Evolutionary conservation across 2,329 filamentous ascomycete species (phyloP), one percentile per base, ranked within the genome.

Genomic region (Anthostomella pinea): DNA sequence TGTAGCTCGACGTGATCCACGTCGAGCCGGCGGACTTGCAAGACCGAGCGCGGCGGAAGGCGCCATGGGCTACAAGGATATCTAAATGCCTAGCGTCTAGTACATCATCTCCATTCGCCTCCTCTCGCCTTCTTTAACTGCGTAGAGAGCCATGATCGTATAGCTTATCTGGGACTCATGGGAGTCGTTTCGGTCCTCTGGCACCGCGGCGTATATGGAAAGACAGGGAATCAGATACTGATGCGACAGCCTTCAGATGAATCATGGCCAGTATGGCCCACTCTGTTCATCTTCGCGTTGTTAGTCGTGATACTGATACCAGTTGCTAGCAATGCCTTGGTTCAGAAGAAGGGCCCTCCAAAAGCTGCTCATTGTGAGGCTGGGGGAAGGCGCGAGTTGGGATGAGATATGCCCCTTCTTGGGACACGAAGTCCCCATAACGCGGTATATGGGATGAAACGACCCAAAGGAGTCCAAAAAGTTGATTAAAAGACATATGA

Each of bases 321-420:
- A n/a, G n/a, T n/a, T n/a, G n/a, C n/a, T 9, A 58, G 54, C 30
- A 51, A 52, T 16, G 41, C 51, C 26, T 37, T 42, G 16, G 48
- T 44, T 2, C 49, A 50, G 27, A 43, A 35, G 14, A 25, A 51
- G 8, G 38, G 54, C 18, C 57, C 57, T 45, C 3, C 48, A 54
- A 7, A 41, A 43, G 18, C 34, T 62, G 18, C 43, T 56, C 13
- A 34, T 37, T 3, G 40, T 54, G 24, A 54, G 46, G 17, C 46
- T 61, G 2, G 56, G 60, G 34, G 50, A 59, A 22, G 56, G 49
- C 1, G 51, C 57, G 3, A 53, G 53, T 8, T 59, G 56, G 57
- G 54, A 58, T 27, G 37, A 60, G 14, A 53, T 61, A 2, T 60
- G 58, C 32, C 48, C 49, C 1, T 56, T 54, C 28, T 29, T 60